Evolutionary conservation across 2,329 filamentous ascomycete species (phyloP), one percentile per base, ranked within the genome.

Genomic region (Fusarium aywerte): DNA sequence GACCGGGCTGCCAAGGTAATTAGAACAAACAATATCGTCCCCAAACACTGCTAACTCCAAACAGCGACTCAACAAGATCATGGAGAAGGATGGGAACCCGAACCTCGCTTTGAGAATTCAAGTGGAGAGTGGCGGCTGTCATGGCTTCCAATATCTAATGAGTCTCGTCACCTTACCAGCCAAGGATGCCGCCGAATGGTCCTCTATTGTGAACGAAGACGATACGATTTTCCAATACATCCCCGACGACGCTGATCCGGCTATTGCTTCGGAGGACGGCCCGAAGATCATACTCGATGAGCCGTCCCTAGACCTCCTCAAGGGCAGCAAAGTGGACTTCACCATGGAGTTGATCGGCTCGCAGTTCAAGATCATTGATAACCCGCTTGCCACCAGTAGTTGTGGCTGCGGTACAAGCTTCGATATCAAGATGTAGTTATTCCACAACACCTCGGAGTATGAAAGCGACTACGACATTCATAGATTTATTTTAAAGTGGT

Each of bases 401-500:
- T 99, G 96, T 81, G 96, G 96, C 2, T 99, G 96, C 79, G 96
- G 96, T 9, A 97, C 95, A 16, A 98, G 95, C 77, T 99, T 99
- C 79, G 96, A 98, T 80, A 93, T 98, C 69, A 93, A 94, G 76
- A 80, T 86, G 77, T 89, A 80, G 68, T 33, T 8, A n/a, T 18
- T 9, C 27, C 27, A 11, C 38, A 15, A 35, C 16, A 40, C 38
- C 25, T 44, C 23, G 27, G 39, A 54, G 32, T 12, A 33, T 33
- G 23, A 25, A 29, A 33, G 33, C 44, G 40, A 48, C 20, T 32
- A 31, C 20, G 32, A 62, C 32, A 15, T 48, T 11, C 38, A 54
- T 65, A 63, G 31, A 67, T 40, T 63, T 55, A 45, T n/a, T n/a
- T n/a, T n/a, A 25, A 63, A 45, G 47, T 45, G 38, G 15, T 50